These are phyloP conservation scores for Nemania serpens DNA, from an alignment of 2,329 filamentous ascomycete genomes.

Conservation along the genomic window DNA sequence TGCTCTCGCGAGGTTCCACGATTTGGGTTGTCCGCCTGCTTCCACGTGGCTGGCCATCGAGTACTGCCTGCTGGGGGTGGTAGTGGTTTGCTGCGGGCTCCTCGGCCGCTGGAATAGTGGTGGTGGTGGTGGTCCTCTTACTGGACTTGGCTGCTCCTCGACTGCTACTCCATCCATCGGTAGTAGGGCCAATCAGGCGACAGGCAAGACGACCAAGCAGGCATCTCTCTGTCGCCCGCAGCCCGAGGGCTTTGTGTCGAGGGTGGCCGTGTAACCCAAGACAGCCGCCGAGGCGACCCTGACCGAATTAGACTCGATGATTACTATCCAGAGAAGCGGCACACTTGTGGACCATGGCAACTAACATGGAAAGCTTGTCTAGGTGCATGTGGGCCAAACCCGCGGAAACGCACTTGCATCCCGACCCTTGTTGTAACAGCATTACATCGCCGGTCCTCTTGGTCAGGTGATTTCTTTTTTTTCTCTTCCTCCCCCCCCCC, in stretches of 20 bases:
- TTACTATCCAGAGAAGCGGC: constrained; percentile 21
- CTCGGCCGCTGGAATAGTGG: constrained; percentile 17
- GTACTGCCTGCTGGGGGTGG: constrained; percentile 15
- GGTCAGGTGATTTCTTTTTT: constrained; percentile 34
- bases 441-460: constrained; percentile 33
- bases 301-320: constrained; percentile 22
- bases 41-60: constrained; percentile 3
- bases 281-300: constrained; percentile 17
- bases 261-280: constrained; percentile 26
- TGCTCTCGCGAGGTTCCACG: constrained; percentile 5
- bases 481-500: not conserved
- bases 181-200: constrained; percentile 17
- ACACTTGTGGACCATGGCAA: constrained; percentile 17
- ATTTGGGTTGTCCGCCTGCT: constrained; percentile 11
- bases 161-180: constrained; percentile 18
- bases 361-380: constrained; percentile 17
- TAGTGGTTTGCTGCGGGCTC: constrained; percentile 19
- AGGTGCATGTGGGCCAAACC: constrained; percentile 30
- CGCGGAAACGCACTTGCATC: constrained; percentile 36
- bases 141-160: constrained; percentile 25
- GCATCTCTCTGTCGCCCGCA: not conserved
- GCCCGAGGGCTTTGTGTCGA: constrained; percentile 1
- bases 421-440: constrained; percentile 37
- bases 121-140: constrained; percentile 19
- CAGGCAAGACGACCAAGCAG: constrained; percentile 4